Base-by-base conservation (phyloP, 768 basidiomycete species). In the Amanita muscaria region DNA sequence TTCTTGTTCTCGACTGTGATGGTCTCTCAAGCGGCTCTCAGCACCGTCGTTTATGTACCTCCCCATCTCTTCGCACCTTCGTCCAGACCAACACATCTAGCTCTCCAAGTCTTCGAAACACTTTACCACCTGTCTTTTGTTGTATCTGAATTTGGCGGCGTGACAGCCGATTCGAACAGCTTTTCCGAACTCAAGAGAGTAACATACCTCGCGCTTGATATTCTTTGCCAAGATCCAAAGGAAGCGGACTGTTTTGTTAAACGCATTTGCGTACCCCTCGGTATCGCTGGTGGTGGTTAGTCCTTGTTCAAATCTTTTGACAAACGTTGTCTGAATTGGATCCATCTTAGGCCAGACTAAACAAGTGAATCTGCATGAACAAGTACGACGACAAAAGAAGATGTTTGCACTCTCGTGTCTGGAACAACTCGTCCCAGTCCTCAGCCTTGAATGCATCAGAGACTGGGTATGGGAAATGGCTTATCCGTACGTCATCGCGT, bases 61-160 rank as follows among this genome's bases (percentile, higher is more conserved):
- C 71, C 77, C 14, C 47, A 55, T 2, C 16, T 38, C 21, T 39
- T 46, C 19, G 7, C 19, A 27, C 51, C 54, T 27, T 64, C 56
- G 25, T n/a, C 43, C 34, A 14, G 34, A 4, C 41, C 36, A 6
- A 62, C 70, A 5, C 49, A 68, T 3, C 65, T 89, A 8, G 79
- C 84, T 2, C 61, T 74, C 4, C 59, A 68, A 11, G 67, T 73
- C 4, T 61, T 91, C 0, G 67, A 69, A 21, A 74, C 73, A 0
- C 68, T 91, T 9, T 77, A 74, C 9, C 73, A 79, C 54, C 67
- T 89, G 15, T 78, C 87, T 2, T 88, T 88, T 53, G 73, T 90
- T 38, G 76, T 90, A 6, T 77, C 81, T 7, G 78, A 83, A 53
- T 89, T 91, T 51, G 89, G 89, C 2, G 84, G 86, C 6, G 69